A percentile compares a stretch with the other conserved stretches of the same genome.
Conservation (phyloP, 2,329 filamentous ascomycete genomes). For the Lasiodiplodia theobromae region DNA sequence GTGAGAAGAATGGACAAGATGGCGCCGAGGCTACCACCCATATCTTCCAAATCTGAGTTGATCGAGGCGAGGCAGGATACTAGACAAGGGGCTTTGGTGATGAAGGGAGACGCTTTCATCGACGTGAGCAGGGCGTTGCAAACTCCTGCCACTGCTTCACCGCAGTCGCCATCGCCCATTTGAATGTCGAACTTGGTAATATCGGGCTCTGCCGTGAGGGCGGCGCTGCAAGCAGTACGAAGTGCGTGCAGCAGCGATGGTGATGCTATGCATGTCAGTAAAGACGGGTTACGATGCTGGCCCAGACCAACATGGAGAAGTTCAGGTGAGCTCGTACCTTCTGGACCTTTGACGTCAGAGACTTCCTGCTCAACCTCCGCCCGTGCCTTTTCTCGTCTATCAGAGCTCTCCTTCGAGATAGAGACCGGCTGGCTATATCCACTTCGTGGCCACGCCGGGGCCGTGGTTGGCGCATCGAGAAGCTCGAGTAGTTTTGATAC, state of each 20-base stretch:
- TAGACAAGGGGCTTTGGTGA: conserved; percentile 54
- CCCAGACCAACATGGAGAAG: conserved; percentile 13
- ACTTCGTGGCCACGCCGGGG: conserved; percentile 60
- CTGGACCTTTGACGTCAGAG: conserved; percentile 7
- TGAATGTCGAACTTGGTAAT: conserved; percentile 77
- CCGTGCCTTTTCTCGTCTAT: conserved; percentile 41
- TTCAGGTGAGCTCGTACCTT: conserved; percentile 2
- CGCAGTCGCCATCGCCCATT: conserved; percentile 90
- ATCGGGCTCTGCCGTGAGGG: conserved; percentile 66
- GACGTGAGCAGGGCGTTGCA: conserved; percentile 65
- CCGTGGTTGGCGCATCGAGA: conserved; percentile 59
- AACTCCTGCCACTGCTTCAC: conserved; percentile 68
- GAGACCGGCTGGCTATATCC: conserved; percentile 45
- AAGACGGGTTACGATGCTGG: background rate
- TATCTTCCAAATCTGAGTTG: conserved; percentile 68
- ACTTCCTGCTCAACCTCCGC: conserved; percentile 34
- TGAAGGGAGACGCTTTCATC: conserved; percentile 60
- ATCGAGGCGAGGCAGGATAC: conserved; percentile 62
- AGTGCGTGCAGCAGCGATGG: conserved; percentile 48
- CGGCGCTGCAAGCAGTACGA: conserved; percentile 51
- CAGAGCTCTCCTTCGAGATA: conserved; percentile 39
- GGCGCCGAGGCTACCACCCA: conserved; percentile 77
- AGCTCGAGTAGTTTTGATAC: conserved; percentile 54
- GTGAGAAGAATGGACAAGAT: conserved; percentile 89
- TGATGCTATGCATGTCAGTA: conserved; percentile 35